Evolutionary conservation across 1,284 basidiomycete genomes (phyloP), one percentile per base, ranked within the genome.

Genomic region (Gymnopus androsaceus): DNA sequence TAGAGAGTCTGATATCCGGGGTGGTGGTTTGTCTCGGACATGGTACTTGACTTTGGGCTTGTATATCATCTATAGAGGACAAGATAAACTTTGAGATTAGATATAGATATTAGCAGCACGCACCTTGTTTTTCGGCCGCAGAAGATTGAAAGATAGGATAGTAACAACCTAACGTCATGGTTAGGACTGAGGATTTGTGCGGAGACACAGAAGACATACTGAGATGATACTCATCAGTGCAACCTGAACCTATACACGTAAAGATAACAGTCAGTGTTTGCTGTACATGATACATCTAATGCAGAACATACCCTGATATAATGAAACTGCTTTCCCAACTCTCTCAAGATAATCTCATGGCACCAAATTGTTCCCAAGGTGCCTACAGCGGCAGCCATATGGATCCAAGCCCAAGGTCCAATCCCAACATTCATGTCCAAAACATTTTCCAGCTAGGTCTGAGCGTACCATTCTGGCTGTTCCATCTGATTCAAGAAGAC

Each of bases 21-120:
- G 93, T 12, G 91, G 92, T 28, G 81, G 77, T 69, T 93, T 94
- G 70, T 86, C 76, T 55, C 88, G 92, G 58, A 85, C 82, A 64
- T 94, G 90, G 68, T 95, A 95, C 70, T 95, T 95, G 74, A 80
- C 77, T 74, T 94, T 91, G 62, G 92, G 85, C 72, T 94, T 90
- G 70, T 98, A 98, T 55, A 80, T 75, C 53, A 78, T 70, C 77
- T 79, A 45, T 38, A 56, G n/a, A n/a, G n/a, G n/a, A n/a, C n/a
- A n/a, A n/a, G n/a, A n/a, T n/a, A n/a, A n/a, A n/a, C n/a, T n/a
- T n/a, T n/a, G n/a, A n/a, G n/a, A 41, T 36, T 42, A 34, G 45
- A 55, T 37, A 38, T 37, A 28, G 28, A 45, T 42, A 28, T 23
- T 19, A 4, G 49, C 41, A 44, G 23, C n/a, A 64, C 69, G 48